Conservation (phyloP, 1,284 basidiomycete genomes). For the Coniferiporia weirii region DNA sequence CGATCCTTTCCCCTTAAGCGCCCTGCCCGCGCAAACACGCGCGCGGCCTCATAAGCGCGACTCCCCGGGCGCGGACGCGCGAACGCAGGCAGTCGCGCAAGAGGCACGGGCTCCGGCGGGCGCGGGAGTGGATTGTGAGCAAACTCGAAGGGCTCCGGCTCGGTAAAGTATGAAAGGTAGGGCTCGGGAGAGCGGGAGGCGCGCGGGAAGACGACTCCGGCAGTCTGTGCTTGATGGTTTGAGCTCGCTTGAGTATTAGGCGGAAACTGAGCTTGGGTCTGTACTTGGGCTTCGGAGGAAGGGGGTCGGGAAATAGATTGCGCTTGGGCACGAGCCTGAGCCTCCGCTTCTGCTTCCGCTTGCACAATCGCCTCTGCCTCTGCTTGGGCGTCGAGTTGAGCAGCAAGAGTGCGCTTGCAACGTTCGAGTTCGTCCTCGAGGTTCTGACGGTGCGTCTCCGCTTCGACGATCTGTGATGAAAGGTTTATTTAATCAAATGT, state of each 20-base stretch:
- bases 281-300: background rate
- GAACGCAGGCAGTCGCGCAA: constrained; percentile 11
- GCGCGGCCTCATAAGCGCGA: constrained; percentile 7
- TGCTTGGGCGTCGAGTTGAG: constrained; percentile 5
- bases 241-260: background rate
- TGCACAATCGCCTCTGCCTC: constrained; percentile 4
- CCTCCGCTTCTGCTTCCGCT: background rate
- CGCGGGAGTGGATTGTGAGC: constrained; percentile 14
- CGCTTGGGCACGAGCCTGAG: background rate
- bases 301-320: background rate
- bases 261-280: background rate
- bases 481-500: background rate
- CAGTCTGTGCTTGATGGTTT: background rate
- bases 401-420: background rate
- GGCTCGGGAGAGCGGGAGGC: background rate
- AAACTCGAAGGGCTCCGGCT: background rate
- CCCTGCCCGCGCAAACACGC: constrained; percentile 1
- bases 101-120: constrained; percentile 13
- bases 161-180: background rate
- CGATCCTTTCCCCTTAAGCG: background rate
- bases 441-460: background rate
- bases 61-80: constrained; percentile 12
- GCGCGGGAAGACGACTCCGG: background rate
- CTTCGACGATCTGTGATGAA: constrained; percentile 6
- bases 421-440: constrained; percentile 11